Evolutionary conservation across 352 stramenopile genomes (phyloP), one percentile per base, ranked within the genome.

Genomic region (Phytophthora constricta): DNA sequence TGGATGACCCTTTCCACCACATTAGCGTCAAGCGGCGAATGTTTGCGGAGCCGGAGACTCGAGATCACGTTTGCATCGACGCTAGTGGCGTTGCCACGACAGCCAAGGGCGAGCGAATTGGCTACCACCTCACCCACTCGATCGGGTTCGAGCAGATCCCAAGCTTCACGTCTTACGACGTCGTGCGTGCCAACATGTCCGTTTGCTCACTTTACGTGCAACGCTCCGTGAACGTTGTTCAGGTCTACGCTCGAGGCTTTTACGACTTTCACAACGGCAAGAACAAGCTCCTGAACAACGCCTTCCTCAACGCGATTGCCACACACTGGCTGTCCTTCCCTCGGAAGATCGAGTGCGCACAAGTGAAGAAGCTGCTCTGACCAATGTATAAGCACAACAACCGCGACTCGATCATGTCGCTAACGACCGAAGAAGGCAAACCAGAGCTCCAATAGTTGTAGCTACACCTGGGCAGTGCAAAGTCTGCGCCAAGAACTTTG

Each of bases 11-110:
- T 27, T 84, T 82, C 48, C 59, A 62, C 28, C 72, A 74, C 27
- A 33, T 83, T 1, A 58, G 64, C 11, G 51, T 87, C 39, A 82
- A 72, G 42, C 81, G 76, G 78, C 42, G 43, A 3, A 45, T 74
- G 16, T 65, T 63, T 17, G 4, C 22, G 25, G 58, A 70, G n/a
- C 58, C 68, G 9, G 43, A 55, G 1, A 33, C 63, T 39, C 74
- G 75, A n/a, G 80, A 88, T 23, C 64, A 78, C 56, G 71, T 84
- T 16, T 84, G 67, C 33, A 49, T 88, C 23, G 77, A 88, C 27
- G 66, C 74, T 27, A 77, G 62, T 1, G 78, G 75, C 1, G 46
- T 72, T 17, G 72, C 74, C 1, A 68, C 56, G 9, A 62, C 51
- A 2, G 11, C 51, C 17, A 46, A 47, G 1, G 56, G 61, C 5